Conservation (phyloP, 2,329 filamentous ascomycete genomes). For the Botrytis aclada region DNA sequence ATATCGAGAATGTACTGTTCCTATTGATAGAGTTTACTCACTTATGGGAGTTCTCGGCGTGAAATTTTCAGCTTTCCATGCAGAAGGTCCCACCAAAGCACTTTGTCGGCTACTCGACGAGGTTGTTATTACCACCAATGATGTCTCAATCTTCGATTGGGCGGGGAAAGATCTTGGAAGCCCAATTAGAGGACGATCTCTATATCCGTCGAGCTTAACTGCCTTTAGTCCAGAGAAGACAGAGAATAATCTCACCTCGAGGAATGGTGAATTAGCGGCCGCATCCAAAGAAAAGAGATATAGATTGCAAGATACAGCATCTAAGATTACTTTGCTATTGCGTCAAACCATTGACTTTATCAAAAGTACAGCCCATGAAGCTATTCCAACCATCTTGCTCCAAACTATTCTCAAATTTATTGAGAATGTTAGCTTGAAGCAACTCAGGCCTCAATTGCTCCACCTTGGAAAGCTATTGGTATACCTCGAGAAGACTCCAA, state of each 20-base stretch:
- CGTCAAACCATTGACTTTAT: constrained; percentile 31
- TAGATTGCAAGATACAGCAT: constrained; percentile 33
- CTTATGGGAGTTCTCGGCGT: constrained; percentile 39
- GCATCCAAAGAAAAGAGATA: constrained; percentile 32
- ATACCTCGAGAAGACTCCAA: constrained; percentile 16
- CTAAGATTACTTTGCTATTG: constrained; percentile 31
- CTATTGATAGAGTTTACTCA: constrained; percentile 36
- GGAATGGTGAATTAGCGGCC: constrained; percentile 25
- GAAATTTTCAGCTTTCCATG: constrained; percentile 36
- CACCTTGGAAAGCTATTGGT: constrained; percentile 22
- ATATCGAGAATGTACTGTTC: constrained; percentile 32
- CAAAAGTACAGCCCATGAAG: constrained; percentile 31
- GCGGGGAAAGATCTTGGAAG: constrained; percentile 37
- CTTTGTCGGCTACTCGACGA: constrained; percentile 37
- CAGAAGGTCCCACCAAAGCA: constrained; percentile 37
- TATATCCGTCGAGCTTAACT: constrained; percentile 37
- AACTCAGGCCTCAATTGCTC: constrained; percentile 18
- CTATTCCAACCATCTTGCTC: constrained; percentile 33
- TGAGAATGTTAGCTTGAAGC: constrained; percentile 3
- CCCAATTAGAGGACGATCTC: constrained; percentile 36
- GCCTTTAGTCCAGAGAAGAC: constrained; percentile 31
- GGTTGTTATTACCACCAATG: constrained; percentile 36
- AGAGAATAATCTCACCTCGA: constrained; percentile 25
- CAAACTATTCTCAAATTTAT: constrained; percentile 29
- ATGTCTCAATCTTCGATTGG: constrained; percentile 41